These are phyloP conservation scores for Salpingoeca rosetta DNA, from an alignment of 78 protist genomes.

Conservation along the genomic window DNA sequence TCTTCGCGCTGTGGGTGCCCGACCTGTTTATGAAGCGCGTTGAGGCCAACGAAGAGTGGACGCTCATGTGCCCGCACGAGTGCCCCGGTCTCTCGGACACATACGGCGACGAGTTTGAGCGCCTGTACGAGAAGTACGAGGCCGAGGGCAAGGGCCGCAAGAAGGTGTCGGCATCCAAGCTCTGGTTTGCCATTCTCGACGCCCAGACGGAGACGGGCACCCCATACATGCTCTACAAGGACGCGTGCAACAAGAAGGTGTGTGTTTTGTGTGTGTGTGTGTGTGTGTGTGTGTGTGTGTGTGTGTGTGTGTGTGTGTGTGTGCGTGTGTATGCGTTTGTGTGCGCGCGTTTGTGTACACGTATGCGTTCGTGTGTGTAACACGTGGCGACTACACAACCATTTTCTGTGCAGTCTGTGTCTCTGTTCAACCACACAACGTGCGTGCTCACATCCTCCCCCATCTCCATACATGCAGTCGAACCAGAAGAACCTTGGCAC, in stretches of 20 bases:
- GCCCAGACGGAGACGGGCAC: conserved; percentile 97
- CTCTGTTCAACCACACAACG: conserved; percentile 88
- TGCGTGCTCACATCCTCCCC: too few relatives aligned
- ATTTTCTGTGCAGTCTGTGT: too few relatives aligned
- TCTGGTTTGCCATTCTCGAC: conserved; percentile 93
- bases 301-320: too few relatives aligned
- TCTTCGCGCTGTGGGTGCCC: conserved; percentile 95
- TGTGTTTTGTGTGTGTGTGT: too few relatives aligned
- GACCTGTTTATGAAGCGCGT: conserved; percentile 97
- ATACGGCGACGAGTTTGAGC: conserved; percentile 80
- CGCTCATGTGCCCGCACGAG: conserved; percentile 89
- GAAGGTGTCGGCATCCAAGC: conserved; percentile 78
- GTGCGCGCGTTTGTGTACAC: too few relatives aligned
- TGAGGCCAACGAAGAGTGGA: conserved; percentile 79
- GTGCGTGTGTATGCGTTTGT: too few relatives aligned
- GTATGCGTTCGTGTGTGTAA: too few relatives aligned
- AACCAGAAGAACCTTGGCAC: conserved; percentile 77
- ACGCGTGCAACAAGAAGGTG: conserved; percentile 89
- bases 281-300: too few relatives aligned
- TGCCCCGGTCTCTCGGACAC: conserved; percentile 78
- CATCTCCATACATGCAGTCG: too few relatives aligned
- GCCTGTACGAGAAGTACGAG: conserved; percentile 58
- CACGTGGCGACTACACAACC: too few relatives aligned
- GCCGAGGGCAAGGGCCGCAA: conserved; percentile 55
- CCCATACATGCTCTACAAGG: conserved; percentile 97